Conservation (phyloP, 768 basidiomycete genomes). For the Amylocystis lapponica region DNA sequence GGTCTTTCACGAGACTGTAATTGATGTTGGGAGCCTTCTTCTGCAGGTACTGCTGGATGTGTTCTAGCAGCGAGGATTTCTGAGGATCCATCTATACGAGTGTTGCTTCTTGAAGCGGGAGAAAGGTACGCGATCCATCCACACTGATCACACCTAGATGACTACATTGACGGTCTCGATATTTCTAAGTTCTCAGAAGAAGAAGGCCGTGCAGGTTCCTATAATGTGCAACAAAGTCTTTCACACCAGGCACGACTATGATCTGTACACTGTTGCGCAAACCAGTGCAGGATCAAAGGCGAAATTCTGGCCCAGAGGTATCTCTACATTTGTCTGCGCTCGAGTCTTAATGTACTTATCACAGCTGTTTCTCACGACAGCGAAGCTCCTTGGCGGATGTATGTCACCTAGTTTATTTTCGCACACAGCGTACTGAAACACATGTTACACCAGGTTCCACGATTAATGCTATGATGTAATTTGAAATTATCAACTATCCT, state of each 20-base stretch:
- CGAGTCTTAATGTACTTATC: neutral
- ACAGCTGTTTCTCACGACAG: conserved; percentile 24
- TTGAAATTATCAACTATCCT: neutral
- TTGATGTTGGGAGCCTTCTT: neutral
- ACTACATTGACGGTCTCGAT: neutral
- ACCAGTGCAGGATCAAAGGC: conserved; percentile 38
- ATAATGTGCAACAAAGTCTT: conserved; percentile 30
- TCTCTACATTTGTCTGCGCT: neutral
- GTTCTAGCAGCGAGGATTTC: conserved; percentile 53
- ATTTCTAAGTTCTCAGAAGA: conserved; percentile 7
- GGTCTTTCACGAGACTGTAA: neutral
- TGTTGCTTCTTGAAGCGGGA: conserved; percentile 57
- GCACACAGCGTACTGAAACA: too few species aligned
- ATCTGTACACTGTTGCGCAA: conserved; percentile 54
- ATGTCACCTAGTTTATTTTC: conserved; percentile 15
- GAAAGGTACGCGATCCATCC: conserved; percentile 46
- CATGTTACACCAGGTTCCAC: conserved; percentile 44
- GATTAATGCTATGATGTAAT: conserved; percentile 54
- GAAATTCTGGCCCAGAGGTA: conserved; percentile 65
- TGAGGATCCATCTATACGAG: conserved; percentile 47
- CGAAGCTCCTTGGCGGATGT: conserved; percentile 72
- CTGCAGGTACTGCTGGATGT: conserved; percentile 56
- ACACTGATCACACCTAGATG: too few species aligned
- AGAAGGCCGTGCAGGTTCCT: conserved; percentile 13
- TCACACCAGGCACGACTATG: conserved; percentile 43